Conservation (phyloP, 2,329 filamentous ascomycete species). For the Aspergillus terreus region DNA sequence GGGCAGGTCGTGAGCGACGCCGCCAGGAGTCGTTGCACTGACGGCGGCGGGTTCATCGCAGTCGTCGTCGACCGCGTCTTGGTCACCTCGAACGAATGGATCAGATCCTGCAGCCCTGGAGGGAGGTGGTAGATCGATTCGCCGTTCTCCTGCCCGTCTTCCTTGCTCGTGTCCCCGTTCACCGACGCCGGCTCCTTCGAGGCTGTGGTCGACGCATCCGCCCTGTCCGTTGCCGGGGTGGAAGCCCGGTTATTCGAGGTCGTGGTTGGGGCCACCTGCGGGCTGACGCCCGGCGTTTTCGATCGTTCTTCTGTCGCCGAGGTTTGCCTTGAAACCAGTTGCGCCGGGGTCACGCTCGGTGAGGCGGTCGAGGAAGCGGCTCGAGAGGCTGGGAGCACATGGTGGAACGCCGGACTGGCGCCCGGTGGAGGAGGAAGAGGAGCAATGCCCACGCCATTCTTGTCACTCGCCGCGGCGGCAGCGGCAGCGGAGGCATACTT, state of each 20-base stretch:
- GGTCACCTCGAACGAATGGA: constrained; percentile 84
- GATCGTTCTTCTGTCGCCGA: constrained; percentile 44
- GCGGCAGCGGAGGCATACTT: constrained; percentile 97
- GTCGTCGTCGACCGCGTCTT: constrained; percentile 57
- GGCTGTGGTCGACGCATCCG: constrained; percentile 32
- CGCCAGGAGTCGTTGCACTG: constrained; percentile 70
- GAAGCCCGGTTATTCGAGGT: constrained; percentile 41
- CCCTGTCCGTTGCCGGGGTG: constrained; percentile 46
- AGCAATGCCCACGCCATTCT: constrained; percentile 83
- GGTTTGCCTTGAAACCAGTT: constrained; percentile 41
- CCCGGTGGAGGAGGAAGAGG: constrained; percentile 88
- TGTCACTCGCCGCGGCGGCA: constrained; percentile 85
- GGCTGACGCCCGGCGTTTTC: constrained; percentile 51
- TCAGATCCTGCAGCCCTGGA: constrained; percentile 78
- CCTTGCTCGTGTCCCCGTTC: constrained; percentile 50
- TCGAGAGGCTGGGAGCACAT: constrained; percentile 45
- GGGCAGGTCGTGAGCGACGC: constrained; percentile 71
- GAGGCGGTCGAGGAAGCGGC: constrained; percentile 58
- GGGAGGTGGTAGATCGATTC: constrained; percentile 93
- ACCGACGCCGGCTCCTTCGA: constrained; percentile 35
- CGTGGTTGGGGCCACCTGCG: constrained; percentile 42
- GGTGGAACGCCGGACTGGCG: constrained; percentile 48
- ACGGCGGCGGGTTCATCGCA: constrained; percentile 55
- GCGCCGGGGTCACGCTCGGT: constrained; percentile 48
- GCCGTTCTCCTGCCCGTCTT: constrained; percentile 52